Evolutionary conservation across 2,329 filamentous ascomycete species (phyloP), one percentile per base, ranked within the genome.

Genomic region (Aspergillus ustus): DNA sequence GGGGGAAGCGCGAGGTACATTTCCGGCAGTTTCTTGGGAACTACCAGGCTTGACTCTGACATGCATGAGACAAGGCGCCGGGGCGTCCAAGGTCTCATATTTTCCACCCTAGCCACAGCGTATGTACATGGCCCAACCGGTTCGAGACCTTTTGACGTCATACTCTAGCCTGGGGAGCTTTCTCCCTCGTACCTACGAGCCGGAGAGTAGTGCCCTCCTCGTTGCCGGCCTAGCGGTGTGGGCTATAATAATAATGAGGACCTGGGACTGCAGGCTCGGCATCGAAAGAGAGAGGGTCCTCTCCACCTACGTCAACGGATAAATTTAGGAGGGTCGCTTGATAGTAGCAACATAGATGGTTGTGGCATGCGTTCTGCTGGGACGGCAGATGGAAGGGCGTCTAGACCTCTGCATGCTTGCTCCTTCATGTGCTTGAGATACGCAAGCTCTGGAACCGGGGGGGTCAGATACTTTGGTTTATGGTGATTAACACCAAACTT

Each of bases 1-100:
- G 71, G 73, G 73, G 73, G 73, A 74, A 73, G 70, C 57, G 70
- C 34, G 45, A 63, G 63, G 48, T 69, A 69, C 72, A 72, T 59
- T 63, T 64, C 70, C 71, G 70, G 49, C 46, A 22, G 61, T 69
- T 69, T 37, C 44, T 51, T 52, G 22, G 34, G 45, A 57, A 49
- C 53, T 49, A 40, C 28, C 43, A 13, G 50, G 29, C 29, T 6
- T 11, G 19, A 34, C 25, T 25, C 53, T 59, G 53, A 37, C 56
- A 61, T 65, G 57, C 61, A 48, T 37, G 52, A 17, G 52, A 57
- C 28, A n/a, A 50, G 46, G 13, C 13, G 45, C 9, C 17, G 45
- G 7, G 45, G 15, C 9, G 45, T 25, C 25, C 25, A 25, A 25
- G 25, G 25, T 25, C 25, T 25, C 25, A 25, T 25, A 40, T 13